These are phyloP conservation scores for Xylariaceae sp. DNA, from an alignment of 2,329 filamentous ascomycete species.

Conservation along the genomic window DNA sequence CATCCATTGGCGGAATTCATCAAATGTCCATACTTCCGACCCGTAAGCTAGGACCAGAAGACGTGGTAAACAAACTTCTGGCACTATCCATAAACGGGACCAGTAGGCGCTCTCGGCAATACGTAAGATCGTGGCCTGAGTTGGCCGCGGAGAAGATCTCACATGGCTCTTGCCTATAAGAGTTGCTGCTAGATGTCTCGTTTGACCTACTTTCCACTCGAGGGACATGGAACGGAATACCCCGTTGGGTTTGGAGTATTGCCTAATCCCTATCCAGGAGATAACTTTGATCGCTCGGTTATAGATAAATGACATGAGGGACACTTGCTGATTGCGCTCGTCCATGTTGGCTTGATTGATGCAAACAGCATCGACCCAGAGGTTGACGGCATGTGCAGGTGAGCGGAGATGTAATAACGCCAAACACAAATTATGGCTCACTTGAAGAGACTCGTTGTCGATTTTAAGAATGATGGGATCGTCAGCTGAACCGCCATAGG, in stretches of 20 bases:
- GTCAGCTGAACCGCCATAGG: not conserved
- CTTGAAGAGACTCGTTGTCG: constrained; percentile 2
- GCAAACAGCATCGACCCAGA: constrained; percentile 8
- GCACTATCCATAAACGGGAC: constrained; percentile 11
- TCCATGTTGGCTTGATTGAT: constrained; percentile 4
- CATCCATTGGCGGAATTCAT: not conserved
- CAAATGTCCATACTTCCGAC: constrained; percentile 3
- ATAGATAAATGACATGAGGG: constrained; percentile 10
- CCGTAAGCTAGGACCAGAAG: constrained; percentile 4
- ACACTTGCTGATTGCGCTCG: not conserved
- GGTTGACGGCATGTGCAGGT: not conserved
- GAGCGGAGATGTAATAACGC: constrained; percentile 9
- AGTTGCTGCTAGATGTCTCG: constrained; percentile 3
- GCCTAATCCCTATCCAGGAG: constrained; percentile 6
- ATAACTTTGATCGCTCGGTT: constrained; percentile 7
- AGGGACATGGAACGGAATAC: not conserved
- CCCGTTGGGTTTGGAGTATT: not conserved
- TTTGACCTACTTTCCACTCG: constrained; percentile 7
- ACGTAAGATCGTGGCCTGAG: not conserved
- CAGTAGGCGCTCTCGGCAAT: constrained; percentile 7
- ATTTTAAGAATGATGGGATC: constrained; percentile 1
- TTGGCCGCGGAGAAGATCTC: not conserved
- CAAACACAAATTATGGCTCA: constrained; percentile 7
- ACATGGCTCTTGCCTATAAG: not conserved
- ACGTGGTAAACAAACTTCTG: constrained; percentile 8